A percentile compares a stretch with the other conserved stretches of the same genome.
These are phyloP conservation scores for Penicillium sp. DNA, from an alignment of 2,329 filamentous ascomycete genomes.

Conservation along the genomic window DNA sequence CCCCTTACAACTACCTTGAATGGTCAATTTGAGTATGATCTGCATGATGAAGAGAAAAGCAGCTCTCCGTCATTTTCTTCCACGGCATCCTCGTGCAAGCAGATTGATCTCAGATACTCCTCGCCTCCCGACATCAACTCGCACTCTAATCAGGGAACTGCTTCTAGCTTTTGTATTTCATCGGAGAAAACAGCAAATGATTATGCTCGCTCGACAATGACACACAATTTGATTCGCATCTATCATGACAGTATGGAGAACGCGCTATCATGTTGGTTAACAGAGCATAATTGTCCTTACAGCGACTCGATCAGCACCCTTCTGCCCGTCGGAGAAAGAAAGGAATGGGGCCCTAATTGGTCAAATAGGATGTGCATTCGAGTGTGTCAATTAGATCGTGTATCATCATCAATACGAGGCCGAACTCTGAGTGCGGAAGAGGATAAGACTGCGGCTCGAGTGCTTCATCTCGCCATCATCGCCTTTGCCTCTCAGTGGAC, in stretches of 20 bases:
- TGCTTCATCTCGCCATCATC: constrained; percentile 49
- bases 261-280: constrained; percentile 49
- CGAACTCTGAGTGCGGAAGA: constrained; percentile 42
- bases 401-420: constrained; percentile 42
- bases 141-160: background rate
- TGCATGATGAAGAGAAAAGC: background rate
- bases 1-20: background rate
- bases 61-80: background rate
- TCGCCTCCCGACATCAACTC: background rate
- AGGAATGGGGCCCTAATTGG: constrained; percentile 45
- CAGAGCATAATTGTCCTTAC: constrained; percentile 51
- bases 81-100: background rate
- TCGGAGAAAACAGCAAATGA: constrained; percentile 36
- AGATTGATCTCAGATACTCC: background rate
- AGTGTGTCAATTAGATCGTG: constrained; percentile 47
- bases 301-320: constrained; percentile 28
- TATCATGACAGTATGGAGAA: constrained; percentile 52
- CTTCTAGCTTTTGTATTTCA: constrained; percentile 5
- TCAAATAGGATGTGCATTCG: constrained; percentile 49
- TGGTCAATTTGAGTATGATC: background rate
- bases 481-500: constrained; percentile 51
- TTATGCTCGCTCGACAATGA: constrained; percentile 42
- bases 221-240: constrained; percentile 45
- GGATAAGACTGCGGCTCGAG: constrained; percentile 43
- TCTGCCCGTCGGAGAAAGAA: constrained; percentile 17